Conservation (phyloP, 257 asterid genomes). For the Solanum acaule region DNA sequence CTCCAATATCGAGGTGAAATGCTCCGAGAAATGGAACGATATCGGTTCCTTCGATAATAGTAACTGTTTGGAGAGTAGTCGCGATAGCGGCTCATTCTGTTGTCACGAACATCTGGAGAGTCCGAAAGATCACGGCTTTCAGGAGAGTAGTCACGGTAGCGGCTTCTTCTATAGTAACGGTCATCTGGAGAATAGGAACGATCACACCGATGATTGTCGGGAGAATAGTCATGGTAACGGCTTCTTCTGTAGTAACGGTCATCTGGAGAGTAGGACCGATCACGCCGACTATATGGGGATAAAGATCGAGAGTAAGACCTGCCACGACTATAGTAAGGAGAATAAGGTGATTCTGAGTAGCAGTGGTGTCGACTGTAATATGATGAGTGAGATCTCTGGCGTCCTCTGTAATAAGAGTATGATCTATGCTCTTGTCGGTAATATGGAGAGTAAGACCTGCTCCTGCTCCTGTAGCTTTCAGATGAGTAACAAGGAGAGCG, state of each 20-base stretch:
- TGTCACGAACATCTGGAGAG: slow-evolving; percentile 1
- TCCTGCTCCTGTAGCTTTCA: slow-evolving; percentile 38
- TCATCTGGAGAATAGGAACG: slow-evolving; percentile 39
- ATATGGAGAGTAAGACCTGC: slow-evolving; percentile 14
- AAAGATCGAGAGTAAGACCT: slow-evolving; percentile 49
- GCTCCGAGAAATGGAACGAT: slow-evolving; percentile 2
- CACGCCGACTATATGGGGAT: slow-evolving; percentile 45
- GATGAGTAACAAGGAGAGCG: slow-evolving; percentile 43
- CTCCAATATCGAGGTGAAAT: slow-evolving; percentile 15
- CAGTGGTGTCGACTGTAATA: slow-evolving; percentile 1
- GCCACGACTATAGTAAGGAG: slow-evolving; percentile 25
- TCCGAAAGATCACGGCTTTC: slow-evolving; percentile 13
- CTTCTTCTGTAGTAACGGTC: slow-evolving; percentile 19
- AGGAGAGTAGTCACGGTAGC: slow-evolving; percentile 3
- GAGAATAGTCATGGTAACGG: slow-evolving; percentile 6
- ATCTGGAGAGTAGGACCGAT: slow-evolving; percentile 38
- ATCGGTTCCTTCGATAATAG: not conserved
- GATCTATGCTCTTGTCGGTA: not conserved
- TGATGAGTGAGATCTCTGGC: slow-evolving; percentile 20
- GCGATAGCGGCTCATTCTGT: not conserved
- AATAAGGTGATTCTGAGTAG: slow-evolving; percentile 1
- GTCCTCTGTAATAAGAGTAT: slow-evolving; percentile 2
- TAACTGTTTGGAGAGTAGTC: not conserved
- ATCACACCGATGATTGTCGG: slow-evolving; percentile 4
- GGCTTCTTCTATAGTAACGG: slow-evolving; percentile 15